phyloP scores from a whole-genome alignment of 2,329 filamentous ascomycete species.

The Macrophomina tecta region DNA sequence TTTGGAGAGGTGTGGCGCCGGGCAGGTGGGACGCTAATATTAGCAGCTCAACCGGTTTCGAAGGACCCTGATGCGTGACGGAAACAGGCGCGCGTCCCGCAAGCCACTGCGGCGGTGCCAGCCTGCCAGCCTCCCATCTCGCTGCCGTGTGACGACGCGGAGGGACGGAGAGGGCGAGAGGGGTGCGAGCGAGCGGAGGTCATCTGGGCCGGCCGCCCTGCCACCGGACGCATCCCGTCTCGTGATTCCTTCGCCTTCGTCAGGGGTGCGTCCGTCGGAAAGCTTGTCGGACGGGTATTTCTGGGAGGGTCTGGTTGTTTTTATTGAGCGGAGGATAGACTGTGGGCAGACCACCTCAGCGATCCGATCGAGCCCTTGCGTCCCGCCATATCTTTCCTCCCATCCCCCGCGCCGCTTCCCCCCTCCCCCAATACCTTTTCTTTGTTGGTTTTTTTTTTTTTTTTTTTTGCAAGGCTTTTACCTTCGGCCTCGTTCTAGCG shows the following conservation, averaged over 20 bases:
- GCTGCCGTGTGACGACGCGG: slow-evolving; percentile 12
- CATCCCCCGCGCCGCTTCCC: neutral
- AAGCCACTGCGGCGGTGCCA: slow-evolving; percentile 10
- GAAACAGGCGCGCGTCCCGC: neutral
- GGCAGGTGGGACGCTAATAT: slow-evolving; percentile 10
- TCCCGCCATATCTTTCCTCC: neutral
- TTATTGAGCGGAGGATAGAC: too few species aligned
- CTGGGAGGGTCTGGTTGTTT: too few species aligned
- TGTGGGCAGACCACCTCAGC: neutral
- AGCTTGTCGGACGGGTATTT: neutral
- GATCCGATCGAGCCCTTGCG: slow-evolving; percentile 3
- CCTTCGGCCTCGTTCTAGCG: neutral
- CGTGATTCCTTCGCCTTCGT: slow-evolving; percentile 13
- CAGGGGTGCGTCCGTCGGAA: slow-evolving; percentile 16
- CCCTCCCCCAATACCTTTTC: neutral
- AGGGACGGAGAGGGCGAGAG: neutral
- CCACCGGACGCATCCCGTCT: neutral
- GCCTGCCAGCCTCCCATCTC: slow-evolving; percentile 1
- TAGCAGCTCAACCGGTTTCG: neutral
- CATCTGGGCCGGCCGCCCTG: neutral
- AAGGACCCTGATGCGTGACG: neutral
- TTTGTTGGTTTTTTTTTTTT: neutral
- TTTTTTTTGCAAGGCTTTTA: neutral
- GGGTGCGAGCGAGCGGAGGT: neutral
- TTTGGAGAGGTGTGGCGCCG: neutral